These are phyloP conservation scores for Paraleonurus japonicus DNA, from an alignment of 257 asterid genomes.

Conservation along the genomic window DNA sequence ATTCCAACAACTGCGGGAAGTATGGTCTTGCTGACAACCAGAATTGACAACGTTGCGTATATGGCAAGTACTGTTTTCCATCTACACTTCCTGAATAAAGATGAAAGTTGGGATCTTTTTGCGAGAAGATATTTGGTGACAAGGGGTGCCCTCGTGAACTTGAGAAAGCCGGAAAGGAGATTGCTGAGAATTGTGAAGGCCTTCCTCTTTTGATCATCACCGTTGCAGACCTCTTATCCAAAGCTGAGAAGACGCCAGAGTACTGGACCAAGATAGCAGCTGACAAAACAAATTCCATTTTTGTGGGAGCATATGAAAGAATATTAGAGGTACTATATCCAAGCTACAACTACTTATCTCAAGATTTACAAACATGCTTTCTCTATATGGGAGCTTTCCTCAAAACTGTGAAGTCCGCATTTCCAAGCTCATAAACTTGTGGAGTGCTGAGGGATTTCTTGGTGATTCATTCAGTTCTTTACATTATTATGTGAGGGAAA, in stretches of 20 bases:
- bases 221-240: too few relatives aligned
- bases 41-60: not conserved
- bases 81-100: not conserved
- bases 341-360: not conserved
- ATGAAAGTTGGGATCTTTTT: too few relatives aligned
- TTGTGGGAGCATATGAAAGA: not conserved
- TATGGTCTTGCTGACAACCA: not conserved
- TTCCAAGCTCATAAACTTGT: slow-evolving; percentile 6
- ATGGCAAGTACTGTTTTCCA: not conserved
- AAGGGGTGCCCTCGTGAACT: not conserved
- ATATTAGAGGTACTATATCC: slow-evolving; percentile 1
- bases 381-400: slow-evolving; percentile 25
- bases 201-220: too few relatives aligned
- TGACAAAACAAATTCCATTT: not conserved
- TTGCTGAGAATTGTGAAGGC: too few relatives aligned
- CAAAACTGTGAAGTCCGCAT: not conserved
- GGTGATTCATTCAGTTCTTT: not conserved
- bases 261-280: too few relatives aligned
- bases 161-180: not conserved
- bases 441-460: slow-evolving; percentile 10
- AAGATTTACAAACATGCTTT: slow-evolving; percentile 1
- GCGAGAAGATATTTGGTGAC: not conserved
- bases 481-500: not conserved
- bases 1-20: not conserved
- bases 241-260: too few relatives aligned